Evolutionary conservation across 129 eudicot genomes (phyloP).

Genomic region (Dittrichia graveolens): DNA sequence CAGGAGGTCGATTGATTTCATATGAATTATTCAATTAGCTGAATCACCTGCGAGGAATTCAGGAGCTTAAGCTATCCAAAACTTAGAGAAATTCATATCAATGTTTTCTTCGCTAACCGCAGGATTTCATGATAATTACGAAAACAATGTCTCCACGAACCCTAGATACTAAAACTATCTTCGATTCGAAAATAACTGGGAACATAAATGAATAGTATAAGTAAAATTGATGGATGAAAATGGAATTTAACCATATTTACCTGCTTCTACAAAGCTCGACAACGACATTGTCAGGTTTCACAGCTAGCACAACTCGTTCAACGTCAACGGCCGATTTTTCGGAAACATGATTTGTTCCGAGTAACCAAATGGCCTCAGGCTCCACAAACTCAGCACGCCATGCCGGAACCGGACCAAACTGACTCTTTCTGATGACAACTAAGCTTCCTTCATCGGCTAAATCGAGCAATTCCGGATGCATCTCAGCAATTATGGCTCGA

Average conservation of each 20-base stretch:
- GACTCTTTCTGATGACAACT: constrained; percentile 58
- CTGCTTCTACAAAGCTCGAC: constrained; percentile 99
- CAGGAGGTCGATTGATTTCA: not conserved
- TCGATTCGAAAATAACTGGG: not conserved
- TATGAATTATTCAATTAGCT: not conserved
- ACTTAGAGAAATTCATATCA: not conserved
- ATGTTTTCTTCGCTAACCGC: not conserved
- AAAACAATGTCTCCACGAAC: not conserved
- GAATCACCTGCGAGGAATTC: not conserved
- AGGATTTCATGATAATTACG: not conserved
- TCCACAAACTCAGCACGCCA: constrained; percentile 92
- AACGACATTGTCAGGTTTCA: constrained; percentile 87
- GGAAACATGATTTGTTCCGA: constrained; percentile 82
- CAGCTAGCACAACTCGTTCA: constrained; percentile 69
- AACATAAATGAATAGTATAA: not conserved
- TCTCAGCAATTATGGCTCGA: constrained; percentile 49
- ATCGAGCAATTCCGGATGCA: constrained; percentile 78
- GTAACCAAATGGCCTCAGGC: constrained; percentile 85
- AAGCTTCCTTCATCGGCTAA: constrained; percentile 69
- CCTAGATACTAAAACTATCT: not conserved
- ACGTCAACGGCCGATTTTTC: constrained; percentile 64
- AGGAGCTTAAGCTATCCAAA: constrained; percentile 9
- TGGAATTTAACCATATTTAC: constrained; percentile 40
- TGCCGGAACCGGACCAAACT: constrained; percentile 80
- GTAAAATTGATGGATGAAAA: not conserved